Conservation (phyloP, 2,329 filamentous ascomycete species). For the Fusarium pseudoanthophilum region DNA sequence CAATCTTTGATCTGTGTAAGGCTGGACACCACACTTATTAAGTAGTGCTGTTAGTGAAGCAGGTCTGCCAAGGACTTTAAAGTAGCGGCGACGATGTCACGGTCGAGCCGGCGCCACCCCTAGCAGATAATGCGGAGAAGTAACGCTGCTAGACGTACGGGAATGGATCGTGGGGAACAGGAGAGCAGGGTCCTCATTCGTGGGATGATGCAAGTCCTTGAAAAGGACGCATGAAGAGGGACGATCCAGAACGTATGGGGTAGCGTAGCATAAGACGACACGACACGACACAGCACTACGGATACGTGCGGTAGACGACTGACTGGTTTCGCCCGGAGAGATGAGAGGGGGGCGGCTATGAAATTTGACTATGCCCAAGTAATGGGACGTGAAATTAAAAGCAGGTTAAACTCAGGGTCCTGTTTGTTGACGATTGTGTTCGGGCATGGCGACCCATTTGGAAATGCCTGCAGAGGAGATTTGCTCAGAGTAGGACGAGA, state of each 20-base stretch:
- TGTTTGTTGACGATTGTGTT: conserved; percentile 9
- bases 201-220: conserved; percentile 37
- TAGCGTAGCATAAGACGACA: conserved; percentile 19
- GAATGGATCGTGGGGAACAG: conserved; percentile 36
- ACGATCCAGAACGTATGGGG: conserved; percentile 34
- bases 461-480: conserved; percentile 20
- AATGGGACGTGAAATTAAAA: conserved; percentile 23
- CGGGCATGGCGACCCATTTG: conserved; percentile 27
- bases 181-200: conserved; percentile 24
- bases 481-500: conserved; percentile 1
- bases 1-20: conserved; percentile 26
- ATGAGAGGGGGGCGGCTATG: conserved; percentile 26
- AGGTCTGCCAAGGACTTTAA: conserved; percentile 21
- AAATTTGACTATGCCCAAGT: not conserved
- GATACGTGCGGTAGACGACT: not conserved
- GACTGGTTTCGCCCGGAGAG: conserved; percentile 11
- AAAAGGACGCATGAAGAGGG: conserved; percentile 28
- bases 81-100: conserved; percentile 29
- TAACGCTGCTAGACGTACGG: conserved; percentile 18
- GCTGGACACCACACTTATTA: conserved; percentile 33
- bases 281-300: not conserved
- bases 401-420: conserved; percentile 34
- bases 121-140: conserved; percentile 34
- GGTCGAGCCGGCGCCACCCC: conserved; percentile 18
- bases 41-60: conserved; percentile 34